Percentiles rank a stretch among this genome's conserved stretches.
phyloP scores from a whole-genome alignment of 73 alveolate species.

The Strombidium stylifer region DNA sequence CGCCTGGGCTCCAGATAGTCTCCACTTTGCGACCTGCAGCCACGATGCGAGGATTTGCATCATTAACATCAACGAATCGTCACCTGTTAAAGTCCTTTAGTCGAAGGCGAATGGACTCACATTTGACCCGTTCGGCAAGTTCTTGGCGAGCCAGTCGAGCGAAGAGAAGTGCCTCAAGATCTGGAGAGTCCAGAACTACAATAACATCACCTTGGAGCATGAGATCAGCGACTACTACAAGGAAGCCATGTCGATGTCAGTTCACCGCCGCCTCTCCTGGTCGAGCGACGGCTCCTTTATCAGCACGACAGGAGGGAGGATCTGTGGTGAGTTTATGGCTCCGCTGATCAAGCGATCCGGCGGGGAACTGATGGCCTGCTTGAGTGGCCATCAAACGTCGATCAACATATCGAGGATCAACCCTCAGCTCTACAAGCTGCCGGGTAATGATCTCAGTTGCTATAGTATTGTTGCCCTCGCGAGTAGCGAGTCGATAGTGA shows the following conservation, averaged over 20 bases:
- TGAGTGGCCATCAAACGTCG: slow-evolving; percentile 46
- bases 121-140: slow-evolving; percentile 58
- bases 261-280: slow-evolving; percentile 56
- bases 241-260: slow-evolving; percentile 5
- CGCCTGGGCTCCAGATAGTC: slow-evolving; percentile 62
- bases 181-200: slow-evolving; percentile 50
- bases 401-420: slow-evolving; percentile 32
- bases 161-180: slow-evolving; percentile 47
- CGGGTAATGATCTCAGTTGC: slow-evolving; percentile 19
- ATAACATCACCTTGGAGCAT: slow-evolving; percentile 27
- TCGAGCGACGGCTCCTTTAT: slow-evolving; percentile 54
- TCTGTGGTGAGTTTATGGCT: slow-evolving; percentile 20
- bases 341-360: slow-evolving; percentile 46
- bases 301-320: slow-evolving; percentile 41
- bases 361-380: slow-evolving; percentile 43
- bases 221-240: slow-evolving; percentile 21
- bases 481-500: slow-evolving; percentile 50
- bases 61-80: slow-evolving; percentile 24
- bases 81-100: slow-evolving; percentile 18
- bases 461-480: slow-evolving; percentile 43
- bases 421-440: slow-evolving; percentile 34
- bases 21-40: slow-evolving; percentile 61
- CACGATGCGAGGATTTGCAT: slow-evolving; percentile 34
- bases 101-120: slow-evolving; percentile 53
- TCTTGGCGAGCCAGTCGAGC: slow-evolving; percentile 50